These are phyloP conservation scores for Hymenoscyphus linearis DNA, from an alignment of 2,329 filamentous ascomycete species.

Conservation along the genomic window DNA sequence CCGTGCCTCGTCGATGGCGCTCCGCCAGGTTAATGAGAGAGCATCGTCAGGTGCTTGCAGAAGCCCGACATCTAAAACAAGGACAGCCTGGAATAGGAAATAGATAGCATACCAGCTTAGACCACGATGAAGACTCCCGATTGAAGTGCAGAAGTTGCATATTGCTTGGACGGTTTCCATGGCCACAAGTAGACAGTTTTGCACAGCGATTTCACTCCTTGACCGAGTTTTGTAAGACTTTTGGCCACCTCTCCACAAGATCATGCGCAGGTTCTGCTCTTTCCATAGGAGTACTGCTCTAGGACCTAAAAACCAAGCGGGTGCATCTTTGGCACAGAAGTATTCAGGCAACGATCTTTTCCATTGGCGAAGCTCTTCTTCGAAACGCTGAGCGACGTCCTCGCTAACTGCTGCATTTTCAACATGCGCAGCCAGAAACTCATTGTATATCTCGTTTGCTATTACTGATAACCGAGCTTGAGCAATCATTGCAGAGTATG, in stretches of 20 bases:
- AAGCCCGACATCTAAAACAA: constrained; percentile 36
- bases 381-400: constrained; percentile 36
- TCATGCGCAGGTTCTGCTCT: constrained; percentile 39
- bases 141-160: constrained; percentile 32
- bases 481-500: constrained; percentile 37
- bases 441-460: constrained; percentile 38
- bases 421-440: constrained; percentile 36
- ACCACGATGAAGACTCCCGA: constrained; percentile 31
- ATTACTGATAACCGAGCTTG: constrained; percentile 38
- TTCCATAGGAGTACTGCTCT: constrained; percentile 39
- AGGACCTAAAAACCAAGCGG: constrained; percentile 34
- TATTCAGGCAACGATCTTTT: constrained; percentile 32
- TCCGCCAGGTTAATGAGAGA: constrained; percentile 9
- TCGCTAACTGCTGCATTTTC: constrained; percentile 33
- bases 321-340: constrained; percentile 31
- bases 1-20: constrained; percentile 9
- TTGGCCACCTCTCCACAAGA: constrained; percentile 37
- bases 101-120: constrained; percentile 40
- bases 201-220: constrained; percentile 25
- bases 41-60: constrained; percentile 14
- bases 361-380: constrained; percentile 35
- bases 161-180: constrained; percentile 36
- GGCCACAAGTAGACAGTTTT: constrained; percentile 36
- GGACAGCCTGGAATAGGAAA: constrained; percentile 40
- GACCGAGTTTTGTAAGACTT: constrained; percentile 33